Base-by-base conservation (phyloP, 192 early-diverging fungal genomes). In the Pilobolus umbonatus region DNA sequence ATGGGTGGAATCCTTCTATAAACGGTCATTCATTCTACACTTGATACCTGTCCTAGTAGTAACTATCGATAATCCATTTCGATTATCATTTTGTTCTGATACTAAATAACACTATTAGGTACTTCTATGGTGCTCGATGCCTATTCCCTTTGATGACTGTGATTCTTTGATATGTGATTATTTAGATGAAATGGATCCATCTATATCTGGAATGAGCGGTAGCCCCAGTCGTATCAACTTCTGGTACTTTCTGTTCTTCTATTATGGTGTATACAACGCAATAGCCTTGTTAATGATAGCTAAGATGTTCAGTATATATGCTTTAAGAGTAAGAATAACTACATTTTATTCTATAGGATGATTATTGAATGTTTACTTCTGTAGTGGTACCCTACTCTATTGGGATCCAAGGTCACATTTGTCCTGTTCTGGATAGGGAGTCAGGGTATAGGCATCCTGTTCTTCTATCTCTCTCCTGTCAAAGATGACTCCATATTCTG, bases 211-310 rank as follows among this genome's bases (percentile, higher is more conserved):
- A 21, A 59, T 48, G 22, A 57, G 24, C 17, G 53, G 43, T 14
- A 51, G 60, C 3, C 59, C 79, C 5, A 65, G 60, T 15, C 46
- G 75, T 24, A 79, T 89, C 67, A 86, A 87, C 64, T 89, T 89
- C 68, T 89, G 88, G 88, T 87, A 79, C 72, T 89, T 89, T 53
- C 62, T 89, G 34, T 75, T 86, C 65, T 87, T 82, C 62, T 89
- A 88, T 74, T 89, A 84, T 68, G 88, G 88, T 15, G 49, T 80
- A 7, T 89, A 89, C 69, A 89, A 88, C 36, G 88, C 85, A 4
- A 71, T 88, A 43, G 88, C 81, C 21, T 70, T 89, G 30, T 64
- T 81, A 43, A 75, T 89, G 22, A 84, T 89, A 61, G 85, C 85
- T 38, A 86, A 89, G 71, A 79, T 89, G 24, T 89, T 89, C 74